phyloP scores from a whole-genome alignment of 164 flowering plant genomes.

The Umbilicus rupestris region DNA sequence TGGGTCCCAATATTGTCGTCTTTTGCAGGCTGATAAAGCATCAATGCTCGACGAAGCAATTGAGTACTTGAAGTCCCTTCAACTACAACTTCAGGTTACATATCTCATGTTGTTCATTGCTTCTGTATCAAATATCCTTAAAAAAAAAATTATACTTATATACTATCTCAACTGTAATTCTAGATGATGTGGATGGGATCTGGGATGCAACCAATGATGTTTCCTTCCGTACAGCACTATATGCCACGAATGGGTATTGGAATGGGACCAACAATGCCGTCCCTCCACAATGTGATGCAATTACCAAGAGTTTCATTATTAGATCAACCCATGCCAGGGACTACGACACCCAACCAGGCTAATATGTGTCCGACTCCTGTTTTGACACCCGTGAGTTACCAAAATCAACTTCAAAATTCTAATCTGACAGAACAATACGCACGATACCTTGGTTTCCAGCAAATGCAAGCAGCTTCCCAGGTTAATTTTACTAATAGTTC shows the following conservation, averaged over 20 bases:
- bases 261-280: neutral
- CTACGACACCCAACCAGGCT: neutral
- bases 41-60: slow-evolving; percentile 42
- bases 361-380: slow-evolving; percentile 1
- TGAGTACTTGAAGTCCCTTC: slow-evolving; percentile 39
- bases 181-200: slow-evolving; percentile 9
- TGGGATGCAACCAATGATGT: slow-evolving; percentile 9
- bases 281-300: slow-evolving; percentile 5
- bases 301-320: slow-evolving; percentile 6
- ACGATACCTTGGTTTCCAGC: slow-evolving; percentile 6
- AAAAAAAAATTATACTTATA: neutral
- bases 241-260: slow-evolving; percentile 6
- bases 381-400: neutral
- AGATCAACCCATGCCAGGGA: slow-evolving; percentile 1
- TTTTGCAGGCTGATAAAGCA: slow-evolving; percentile 32
- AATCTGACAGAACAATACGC: slow-evolving; percentile 8
- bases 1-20: neutral
- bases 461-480: slow-evolving; percentile 12
- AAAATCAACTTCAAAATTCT: slow-evolving; percentile 7
- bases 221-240: slow-evolving; percentile 7
- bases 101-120: neutral
- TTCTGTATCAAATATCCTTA: neutral
- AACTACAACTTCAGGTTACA: slow-evolving; percentile 20
- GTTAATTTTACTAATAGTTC: neutral
- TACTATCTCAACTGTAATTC: neutral